Conservation (phyloP, 2,329 filamentous ascomycete species). For the Tolypocladium cylindrosporum region DNA sequence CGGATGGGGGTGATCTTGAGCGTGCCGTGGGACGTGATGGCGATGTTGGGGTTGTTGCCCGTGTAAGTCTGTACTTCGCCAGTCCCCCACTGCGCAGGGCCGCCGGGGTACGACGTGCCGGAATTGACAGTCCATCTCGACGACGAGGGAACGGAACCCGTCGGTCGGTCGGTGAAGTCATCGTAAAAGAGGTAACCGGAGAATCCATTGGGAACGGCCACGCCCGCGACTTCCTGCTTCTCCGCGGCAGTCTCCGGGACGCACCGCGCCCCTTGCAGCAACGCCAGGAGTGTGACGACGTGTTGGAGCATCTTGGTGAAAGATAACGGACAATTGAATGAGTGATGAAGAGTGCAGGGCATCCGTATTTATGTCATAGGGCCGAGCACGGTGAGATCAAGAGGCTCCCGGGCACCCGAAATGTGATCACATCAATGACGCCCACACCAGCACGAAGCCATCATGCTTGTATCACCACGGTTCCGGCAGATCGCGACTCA, state of each 20-base stretch:
- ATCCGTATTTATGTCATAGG: background rate
- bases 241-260: too few species aligned
- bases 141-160: slow-evolving; percentile 17
- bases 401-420: background rate
- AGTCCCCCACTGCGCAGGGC: slow-evolving; percentile 36
- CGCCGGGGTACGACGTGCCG: slow-evolving; percentile 37
- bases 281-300: background rate
- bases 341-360: background rate
- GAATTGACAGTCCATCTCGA: slow-evolving; percentile 32
- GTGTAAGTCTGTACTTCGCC: slow-evolving; percentile 38
- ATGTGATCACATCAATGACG: background rate
- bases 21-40: slow-evolving; percentile 22
- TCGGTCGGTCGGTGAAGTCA: slow-evolving; percentile 11
- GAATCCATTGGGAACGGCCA: slow-evolving; percentile 9
- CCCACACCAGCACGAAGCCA: background rate
- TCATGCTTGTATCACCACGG: background rate
- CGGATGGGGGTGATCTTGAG: slow-evolving; percentile 24
- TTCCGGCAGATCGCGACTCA: background rate
- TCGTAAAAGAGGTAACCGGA: slow-evolving; percentile 16
- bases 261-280: background rate
- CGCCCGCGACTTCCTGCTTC: background rate
- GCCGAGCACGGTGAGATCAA: background rate
- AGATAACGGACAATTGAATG: background rate
- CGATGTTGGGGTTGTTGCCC: slow-evolving; percentile 25
- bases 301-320: background rate